phyloP scores from a whole-genome alignment of 305 asterid genomes.

The Fraxinus xanthoxyloides region DNA sequence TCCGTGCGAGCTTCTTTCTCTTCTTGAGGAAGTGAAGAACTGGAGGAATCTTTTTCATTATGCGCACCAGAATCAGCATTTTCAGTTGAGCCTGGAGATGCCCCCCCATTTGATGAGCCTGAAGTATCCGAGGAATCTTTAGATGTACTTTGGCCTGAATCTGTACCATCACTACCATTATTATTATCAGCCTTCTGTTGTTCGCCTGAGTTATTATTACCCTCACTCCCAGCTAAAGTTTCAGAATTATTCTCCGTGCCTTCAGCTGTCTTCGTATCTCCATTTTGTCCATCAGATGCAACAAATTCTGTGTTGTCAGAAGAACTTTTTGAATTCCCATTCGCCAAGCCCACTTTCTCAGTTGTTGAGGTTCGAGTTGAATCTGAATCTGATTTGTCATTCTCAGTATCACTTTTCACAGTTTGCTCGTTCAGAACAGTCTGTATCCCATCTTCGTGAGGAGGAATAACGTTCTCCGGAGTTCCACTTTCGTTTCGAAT shows the following conservation, averaged over 20 bases:
- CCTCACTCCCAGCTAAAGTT: constrained; percentile 27
- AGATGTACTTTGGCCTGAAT: constrained; percentile 32
- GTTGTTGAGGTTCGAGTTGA: constrained; percentile 14
- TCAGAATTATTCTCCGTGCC: constrained; percentile 32
- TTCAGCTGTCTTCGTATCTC: constrained; percentile 26
- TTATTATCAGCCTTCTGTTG: constrained; percentile 35
- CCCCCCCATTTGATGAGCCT: background rate
- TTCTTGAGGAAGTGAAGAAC: constrained; percentile 49
- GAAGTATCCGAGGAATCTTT: constrained; percentile 29
- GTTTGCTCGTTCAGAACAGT: constrained; percentile 20
- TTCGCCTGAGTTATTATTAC: constrained; percentile 24
- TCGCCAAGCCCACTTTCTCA: constrained; percentile 12
- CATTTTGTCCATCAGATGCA: constrained; percentile 29
- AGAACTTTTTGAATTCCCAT: constrained; percentile 27
- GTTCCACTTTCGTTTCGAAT: constrained; percentile 25
- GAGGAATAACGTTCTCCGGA: constrained; percentile 2
- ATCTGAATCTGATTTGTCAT: constrained; percentile 26
- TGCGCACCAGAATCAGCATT: constrained; percentile 24
- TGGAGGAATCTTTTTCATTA: constrained; percentile 36
- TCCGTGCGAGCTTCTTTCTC: constrained; percentile 66
- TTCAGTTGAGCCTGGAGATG: constrained; percentile 26
- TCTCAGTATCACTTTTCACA: constrained; percentile 23
- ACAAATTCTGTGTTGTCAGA: constrained; percentile 21
- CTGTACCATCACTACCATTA: constrained; percentile 47
- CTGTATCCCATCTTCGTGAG: constrained; percentile 17